Evolutionary conservation across 2,329 filamentous ascomycete genomes (phyloP).

Genomic region (Diaporthe caulivora): DNA sequence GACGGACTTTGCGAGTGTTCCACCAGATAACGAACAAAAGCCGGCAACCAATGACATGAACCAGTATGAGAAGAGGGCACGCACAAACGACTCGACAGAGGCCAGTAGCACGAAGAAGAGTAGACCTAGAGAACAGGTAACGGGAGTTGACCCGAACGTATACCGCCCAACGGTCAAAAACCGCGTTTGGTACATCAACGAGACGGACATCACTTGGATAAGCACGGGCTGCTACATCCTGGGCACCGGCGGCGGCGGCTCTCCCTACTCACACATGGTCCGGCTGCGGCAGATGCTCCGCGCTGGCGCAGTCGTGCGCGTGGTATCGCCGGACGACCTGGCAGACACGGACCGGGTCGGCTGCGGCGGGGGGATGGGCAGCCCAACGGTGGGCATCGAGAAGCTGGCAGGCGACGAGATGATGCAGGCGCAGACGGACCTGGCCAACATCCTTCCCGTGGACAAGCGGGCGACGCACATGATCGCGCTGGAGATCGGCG

Average conservation of each 20-base stretch:
- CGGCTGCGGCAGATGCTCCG: constrained; percentile 64
- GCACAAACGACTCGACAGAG: constrained; percentile 30
- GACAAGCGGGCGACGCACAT: constrained; percentile 64
- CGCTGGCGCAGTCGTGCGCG: constrained; percentile 61
- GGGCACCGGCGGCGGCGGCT: constrained; percentile 71
- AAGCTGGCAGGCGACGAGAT: constrained; percentile 70
- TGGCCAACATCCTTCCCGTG: constrained; percentile 61
- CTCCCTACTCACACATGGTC: constrained; percentile 64
- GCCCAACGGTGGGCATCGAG: constrained; percentile 71
- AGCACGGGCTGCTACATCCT: constrained; percentile 71
- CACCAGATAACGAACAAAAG: constrained; percentile 22
- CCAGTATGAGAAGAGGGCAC: constrained; percentile 45
- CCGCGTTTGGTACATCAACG: constrained; percentile 69
- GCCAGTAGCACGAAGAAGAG: constrained; percentile 25
- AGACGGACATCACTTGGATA: constrained; percentile 70
- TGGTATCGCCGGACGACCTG: constrained; percentile 64
- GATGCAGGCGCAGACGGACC: constrained; percentile 61
- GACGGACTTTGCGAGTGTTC: constrained; percentile 43
- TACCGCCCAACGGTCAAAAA: constrained; percentile 64
- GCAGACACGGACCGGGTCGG: constrained; percentile 64
- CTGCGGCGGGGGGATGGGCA: constrained; percentile 69
- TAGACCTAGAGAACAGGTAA: neutral
- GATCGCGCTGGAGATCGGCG: constrained; percentile 75
- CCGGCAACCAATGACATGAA: constrained; percentile 39
- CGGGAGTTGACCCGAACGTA: constrained; percentile 49